Evolutionary conservation across 2,329 filamentous ascomycete species (phyloP).

Genomic region (Colletotrichum costaricense): DNA sequence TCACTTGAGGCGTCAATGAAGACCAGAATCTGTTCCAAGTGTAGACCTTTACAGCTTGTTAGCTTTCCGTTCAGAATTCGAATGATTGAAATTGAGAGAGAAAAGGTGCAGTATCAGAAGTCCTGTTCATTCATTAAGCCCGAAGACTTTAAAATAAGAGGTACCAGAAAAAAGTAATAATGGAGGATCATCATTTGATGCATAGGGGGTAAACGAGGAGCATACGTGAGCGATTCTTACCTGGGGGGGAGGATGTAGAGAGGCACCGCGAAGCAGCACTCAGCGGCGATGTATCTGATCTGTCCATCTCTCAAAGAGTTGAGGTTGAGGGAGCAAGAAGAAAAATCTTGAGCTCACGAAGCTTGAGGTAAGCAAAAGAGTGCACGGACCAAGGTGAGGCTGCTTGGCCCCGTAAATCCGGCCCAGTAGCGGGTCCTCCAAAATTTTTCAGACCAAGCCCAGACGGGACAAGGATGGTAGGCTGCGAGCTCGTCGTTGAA

Average conservation of each 20-base stretch:
- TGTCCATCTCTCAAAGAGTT: slow-evolving; percentile 1
- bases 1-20: background rate
- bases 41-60: background rate
- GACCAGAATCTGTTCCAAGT: too few species aligned
- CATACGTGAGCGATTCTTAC: slow-evolving; percentile 46
- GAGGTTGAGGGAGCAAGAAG: slow-evolving; percentile 13
- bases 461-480: background rate
- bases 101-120: slow-evolving; percentile 73
- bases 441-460: slow-evolving; percentile 16
- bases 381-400: slow-evolving; percentile 22
- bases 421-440: background rate
- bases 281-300: background rate
- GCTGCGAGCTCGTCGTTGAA: too few species aligned
- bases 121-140: slow-evolving; percentile 85
- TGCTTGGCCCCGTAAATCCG: background rate
- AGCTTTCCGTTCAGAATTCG: background rate
- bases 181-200: slow-evolving; percentile 78
- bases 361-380: slow-evolving; percentile 29
- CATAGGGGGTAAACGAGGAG: slow-evolving; percentile 26
- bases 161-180: slow-evolving; percentile 88
- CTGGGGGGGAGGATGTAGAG: slow-evolving; percentile 7
- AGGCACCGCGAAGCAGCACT: background rate
- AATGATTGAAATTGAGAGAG: background rate
- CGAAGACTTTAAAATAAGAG: slow-evolving; percentile 88
- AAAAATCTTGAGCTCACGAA: slow-evolving; percentile 24